Evolutionary conservation across 2,329 filamentous ascomycete species (phyloP).

Genomic region (Xylaria sp.): DNA sequence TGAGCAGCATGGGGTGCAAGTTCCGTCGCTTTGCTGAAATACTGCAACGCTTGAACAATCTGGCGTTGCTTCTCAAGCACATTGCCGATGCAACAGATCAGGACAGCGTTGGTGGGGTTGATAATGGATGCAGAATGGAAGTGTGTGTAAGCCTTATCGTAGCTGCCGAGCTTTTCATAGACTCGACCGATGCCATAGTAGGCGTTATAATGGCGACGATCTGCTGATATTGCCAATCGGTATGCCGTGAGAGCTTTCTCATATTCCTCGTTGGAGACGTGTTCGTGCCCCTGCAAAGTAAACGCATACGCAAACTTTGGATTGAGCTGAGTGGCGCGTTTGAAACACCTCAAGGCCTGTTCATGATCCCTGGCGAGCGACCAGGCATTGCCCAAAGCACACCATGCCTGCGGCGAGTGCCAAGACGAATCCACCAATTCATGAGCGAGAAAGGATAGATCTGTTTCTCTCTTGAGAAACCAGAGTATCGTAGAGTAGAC

Average conservation of each 20-base stretch:
- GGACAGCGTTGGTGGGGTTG: conserved; percentile 90
- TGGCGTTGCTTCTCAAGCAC: conserved; percentile 90
- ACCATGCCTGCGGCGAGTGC: conserved; percentile 94
- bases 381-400: conserved; percentile 91
- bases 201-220: conserved; percentile 94
- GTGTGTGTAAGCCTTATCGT: conserved; percentile 88
- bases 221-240: conserved; percentile 81
- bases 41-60: conserved; percentile 75
- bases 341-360: conserved; percentile 92
- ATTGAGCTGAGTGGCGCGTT: conserved; percentile 87
- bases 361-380: conserved; percentile 92
- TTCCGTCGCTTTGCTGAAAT: conserved; percentile 82
- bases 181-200: conserved; percentile 89
- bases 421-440: conserved; percentile 86
- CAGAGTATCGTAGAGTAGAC: conserved; percentile 99
- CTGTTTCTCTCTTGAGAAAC: conserved; percentile 91
- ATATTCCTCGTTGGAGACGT: conserved; percentile 94
- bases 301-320: conserved; percentile 93
- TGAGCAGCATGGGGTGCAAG: conserved; percentile 81
- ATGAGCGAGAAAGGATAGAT: conserved; percentile 90
- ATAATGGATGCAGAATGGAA: conserved; percentile 87
- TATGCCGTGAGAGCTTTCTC: conserved; percentile 92
- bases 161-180: conserved; percentile 88
- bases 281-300: conserved; percentile 94
- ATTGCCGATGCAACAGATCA: conserved; percentile 90